Base-by-base conservation (phyloP, 2,329 filamentous ascomycete species). In the Cladosporium sp. region DNA sequence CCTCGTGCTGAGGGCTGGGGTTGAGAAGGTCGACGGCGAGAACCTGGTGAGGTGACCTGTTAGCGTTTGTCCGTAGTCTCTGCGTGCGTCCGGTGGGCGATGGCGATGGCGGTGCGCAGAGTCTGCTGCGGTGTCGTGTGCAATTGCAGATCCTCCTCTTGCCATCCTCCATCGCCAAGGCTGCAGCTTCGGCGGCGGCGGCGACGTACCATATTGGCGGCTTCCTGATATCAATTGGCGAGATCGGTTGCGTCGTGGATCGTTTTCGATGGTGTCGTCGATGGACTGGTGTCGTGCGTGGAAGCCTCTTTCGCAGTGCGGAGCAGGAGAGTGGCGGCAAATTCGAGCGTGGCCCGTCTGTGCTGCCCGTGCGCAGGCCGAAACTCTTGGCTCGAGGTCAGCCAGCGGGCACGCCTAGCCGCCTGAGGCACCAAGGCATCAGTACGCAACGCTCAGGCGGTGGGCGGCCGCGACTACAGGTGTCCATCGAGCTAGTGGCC, bases 21-120 rank as follows among this genome's bases (percentile, higher is more conserved):
- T 98, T 97, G 79, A 98, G 87, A 72, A 98, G 91, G 84, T 98
- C 93, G 83, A 97, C 89, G 78, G 93, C 93, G 87, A 98, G 90
- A 95, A 97, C 92, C 93, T 97, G 74, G 2, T 33, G 28, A 22
- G 38, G 38, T 49, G 65, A 58, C 43, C 10, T 16, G 19, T 22
- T 9, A 19, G 19, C 22, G 44, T 48, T 33, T 19, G 43, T 40
- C 11, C 34, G 32, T 13, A 18, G 43, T 53, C 16, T 34, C 16
- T 19, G 4, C 9, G 9, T 41, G 35, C 22, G 16, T 28, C 14
- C n/a, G 34, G 19, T n/a, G 22, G 22, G 22, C 22, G 22, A 28
- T 28, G 42, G 43, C 32, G 28, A 28, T 16, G 43, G 49, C 43
- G 43, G 14, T 46, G 49, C 43, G 49, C 43, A 46, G 49, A 40